Conservation (phyloP, 371 early-diverging fungal genomes). For the Saksenaea vasiformis region DNA sequence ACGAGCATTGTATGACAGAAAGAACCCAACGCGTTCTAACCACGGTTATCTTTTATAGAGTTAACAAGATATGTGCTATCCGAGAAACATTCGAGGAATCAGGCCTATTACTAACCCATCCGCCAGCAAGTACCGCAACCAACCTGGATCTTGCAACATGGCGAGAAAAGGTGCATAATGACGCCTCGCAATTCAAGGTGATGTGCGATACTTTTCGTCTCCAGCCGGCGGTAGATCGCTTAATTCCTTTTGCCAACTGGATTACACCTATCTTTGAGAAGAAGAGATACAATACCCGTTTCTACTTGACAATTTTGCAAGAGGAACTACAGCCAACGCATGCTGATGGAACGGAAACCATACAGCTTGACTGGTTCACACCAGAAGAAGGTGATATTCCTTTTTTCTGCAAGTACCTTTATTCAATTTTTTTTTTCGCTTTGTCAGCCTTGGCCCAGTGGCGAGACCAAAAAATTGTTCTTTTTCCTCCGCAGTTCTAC, state of each 20-base stretch:
- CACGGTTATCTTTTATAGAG: neutral
- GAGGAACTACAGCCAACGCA: slow-evolving; percentile 11
- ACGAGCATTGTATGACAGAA: neutral
- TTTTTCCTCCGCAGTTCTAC: slow-evolving; percentile 75
- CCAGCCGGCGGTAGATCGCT: slow-evolving; percentile 44
- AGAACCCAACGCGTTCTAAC: neutral
- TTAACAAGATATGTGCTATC: slow-evolving; percentile 69
- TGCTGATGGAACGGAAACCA: slow-evolving; percentile 69
- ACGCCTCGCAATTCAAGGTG: slow-evolving; percentile 54
- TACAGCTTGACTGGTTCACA: slow-evolving; percentile 66
- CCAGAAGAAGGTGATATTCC: slow-evolving; percentile 63
- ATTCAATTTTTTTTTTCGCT: slow-evolving; percentile 13
- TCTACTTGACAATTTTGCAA: slow-evolving; percentile 65
- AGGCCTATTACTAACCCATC: slow-evolving; percentile 63
- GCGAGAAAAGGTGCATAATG: slow-evolving; percentile 55
- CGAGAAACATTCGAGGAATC: slow-evolving; percentile 87
- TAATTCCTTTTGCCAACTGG: slow-evolving; percentile 75
- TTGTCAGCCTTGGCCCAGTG: slow-evolving; percentile 24
- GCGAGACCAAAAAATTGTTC: slow-evolving; percentile 24
- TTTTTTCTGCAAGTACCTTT: slow-evolving; percentile 19
- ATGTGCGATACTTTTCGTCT: slow-evolving; percentile 50
- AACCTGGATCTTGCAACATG: slow-evolving; percentile 39
- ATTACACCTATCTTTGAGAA: slow-evolving; percentile 70
- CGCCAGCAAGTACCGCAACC: slow-evolving; percentile 27
- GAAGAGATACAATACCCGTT: slow-evolving; percentile 76